These are phyloP conservation scores for Isabelozyma heimii DNA, from an alignment of 805 yeast species.

Conservation along the genomic window DNA sequence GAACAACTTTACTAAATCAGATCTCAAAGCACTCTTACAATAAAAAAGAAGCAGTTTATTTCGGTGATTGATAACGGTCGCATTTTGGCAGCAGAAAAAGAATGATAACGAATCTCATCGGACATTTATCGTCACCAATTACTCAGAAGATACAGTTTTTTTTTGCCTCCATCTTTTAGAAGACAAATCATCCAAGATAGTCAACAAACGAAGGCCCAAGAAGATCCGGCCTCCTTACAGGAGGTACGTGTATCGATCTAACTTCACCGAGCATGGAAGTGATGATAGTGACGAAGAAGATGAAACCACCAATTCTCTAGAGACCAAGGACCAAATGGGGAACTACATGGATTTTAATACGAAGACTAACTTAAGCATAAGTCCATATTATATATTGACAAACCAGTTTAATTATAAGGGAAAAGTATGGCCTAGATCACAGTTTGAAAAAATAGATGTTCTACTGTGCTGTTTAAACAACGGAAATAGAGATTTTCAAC, in stretches of 20 bases:
- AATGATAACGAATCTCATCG: background rate
- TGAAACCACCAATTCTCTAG: constrained; percentile 2
- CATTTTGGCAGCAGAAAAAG: background rate
- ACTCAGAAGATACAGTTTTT: background rate
- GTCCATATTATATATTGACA: constrained; percentile 32
- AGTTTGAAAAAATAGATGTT: constrained; percentile 52
- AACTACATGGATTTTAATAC: constrained; percentile 22
- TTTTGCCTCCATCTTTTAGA: background rate
- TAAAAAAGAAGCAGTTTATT: background rate
- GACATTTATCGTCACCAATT: background rate
- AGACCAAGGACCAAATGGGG: constrained; percentile 12
- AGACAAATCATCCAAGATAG: constrained; percentile 48
- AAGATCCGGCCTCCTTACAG: constrained; percentile 77
- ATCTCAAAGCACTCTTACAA: constrained; percentile 5
- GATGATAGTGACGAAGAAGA: constrained; percentile 21
- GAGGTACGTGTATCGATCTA: constrained; percentile 61
- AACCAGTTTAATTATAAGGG: constrained; percentile 16
- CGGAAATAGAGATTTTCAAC: constrained; percentile 19
- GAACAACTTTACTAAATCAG: constrained; percentile 4
- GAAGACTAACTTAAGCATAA: constrained; percentile 25
- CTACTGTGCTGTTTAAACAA: constrained; percentile 29
- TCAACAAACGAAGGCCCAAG: constrained; percentile 84
- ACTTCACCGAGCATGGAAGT: constrained; percentile 21
- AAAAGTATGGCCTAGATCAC: constrained; percentile 47
- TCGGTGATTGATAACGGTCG: background rate